Evolutionary conservation across 495 filamentous ascomycete species (phyloP).

Genomic region (Physcia stellaris): DNA sequence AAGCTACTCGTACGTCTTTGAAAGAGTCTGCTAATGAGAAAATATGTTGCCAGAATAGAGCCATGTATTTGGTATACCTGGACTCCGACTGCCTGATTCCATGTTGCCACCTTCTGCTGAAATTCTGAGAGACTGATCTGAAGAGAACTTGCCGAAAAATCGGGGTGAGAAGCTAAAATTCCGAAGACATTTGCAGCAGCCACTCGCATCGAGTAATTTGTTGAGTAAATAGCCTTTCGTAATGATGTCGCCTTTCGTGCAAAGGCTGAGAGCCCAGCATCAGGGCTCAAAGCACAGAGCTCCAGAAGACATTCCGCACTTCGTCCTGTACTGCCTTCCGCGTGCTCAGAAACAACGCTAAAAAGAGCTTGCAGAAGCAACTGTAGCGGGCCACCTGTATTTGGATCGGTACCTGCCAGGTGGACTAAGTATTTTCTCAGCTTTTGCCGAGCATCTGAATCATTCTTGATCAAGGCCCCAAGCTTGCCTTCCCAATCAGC

Average conservation of each 20-base stretch:
- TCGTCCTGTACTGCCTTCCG: slow-evolving; percentile 32
- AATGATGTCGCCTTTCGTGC: slow-evolving; percentile 34
- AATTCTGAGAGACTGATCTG: slow-evolving; percentile 28
- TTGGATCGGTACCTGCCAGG: too few relatives aligned
- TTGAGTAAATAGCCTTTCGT: slow-evolving; percentile 47
- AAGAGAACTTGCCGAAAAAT: slow-evolving; percentile 24
- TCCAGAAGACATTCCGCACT: slow-evolving; percentile 51
- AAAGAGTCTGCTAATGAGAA: slow-evolving; percentile 43
- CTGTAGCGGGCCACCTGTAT: too few relatives aligned
- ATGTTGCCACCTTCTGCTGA: slow-evolving; percentile 26
- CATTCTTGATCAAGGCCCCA: slow-evolving; percentile 51
- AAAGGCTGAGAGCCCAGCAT: slow-evolving; percentile 35
- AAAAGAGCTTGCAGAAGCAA: slow-evolving; percentile 41
- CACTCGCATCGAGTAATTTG: slow-evolving; percentile 48
- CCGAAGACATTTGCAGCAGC: slow-evolving; percentile 61
- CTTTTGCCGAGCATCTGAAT: slow-evolving; percentile 47
- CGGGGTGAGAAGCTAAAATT: slow-evolving; percentile 56
- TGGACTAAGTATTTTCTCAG: too few relatives aligned
- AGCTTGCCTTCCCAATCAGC: slow-evolving; percentile 77
- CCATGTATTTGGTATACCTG: slow-evolving; percentile 48
- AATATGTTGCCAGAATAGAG: slow-evolving; percentile 41
- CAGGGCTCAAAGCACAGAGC: slow-evolving; percentile 48
- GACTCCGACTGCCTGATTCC: slow-evolving; percentile 46
- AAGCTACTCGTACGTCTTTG: slow-evolving; percentile 28
- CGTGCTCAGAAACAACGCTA: slow-evolving; percentile 40